phyloP scores from a whole-genome alignment of 768 basidiomycete species.

The Clavaria fumosa region DNA sequence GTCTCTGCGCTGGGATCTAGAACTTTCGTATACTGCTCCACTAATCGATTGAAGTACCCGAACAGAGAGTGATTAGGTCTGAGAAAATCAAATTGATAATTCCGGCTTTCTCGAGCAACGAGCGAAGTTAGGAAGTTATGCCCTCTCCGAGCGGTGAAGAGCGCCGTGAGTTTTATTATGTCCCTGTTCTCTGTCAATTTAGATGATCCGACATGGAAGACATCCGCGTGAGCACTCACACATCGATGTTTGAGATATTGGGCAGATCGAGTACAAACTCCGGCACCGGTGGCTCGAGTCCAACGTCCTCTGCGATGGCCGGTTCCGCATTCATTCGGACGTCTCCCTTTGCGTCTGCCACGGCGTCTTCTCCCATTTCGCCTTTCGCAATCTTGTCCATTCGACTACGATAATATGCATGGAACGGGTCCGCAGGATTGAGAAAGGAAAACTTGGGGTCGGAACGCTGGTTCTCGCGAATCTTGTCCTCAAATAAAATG shows the following conservation, averaged over 20 bases:
- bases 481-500: constrained; percentile 88
- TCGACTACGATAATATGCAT: constrained; percentile 93
- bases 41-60: constrained; percentile 91
- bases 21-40: constrained; percentile 90
- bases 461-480: constrained; percentile 87
- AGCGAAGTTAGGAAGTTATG: constrained; percentile 73
- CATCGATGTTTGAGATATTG: constrained; percentile 73
- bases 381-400: constrained; percentile 73
- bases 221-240: constrained; percentile 40
- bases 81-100: constrained; percentile 97
- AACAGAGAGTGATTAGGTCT: constrained; percentile 93
- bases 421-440: constrained; percentile 92
- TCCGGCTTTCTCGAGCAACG: constrained; percentile 79
- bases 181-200: constrained; percentile 37
- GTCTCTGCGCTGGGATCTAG: constrained; percentile 68
- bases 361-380: constrained; percentile 50
- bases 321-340: constrained; percentile 18
- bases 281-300: constrained; percentile 59
- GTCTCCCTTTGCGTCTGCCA: constrained; percentile 29
- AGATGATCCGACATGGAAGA: constrained; percentile 6
- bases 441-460: constrained; percentile 99
- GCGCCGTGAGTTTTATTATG: constrained; percentile 89
- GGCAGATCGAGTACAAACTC: constrained; percentile 82
- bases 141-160: constrained; percentile 89
- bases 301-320: constrained; percentile 44